Percentiles rank a stretch among this genome's conserved stretches.
These are phyloP conservation scores for Chaetomiaceae sp. DNA, from an alignment of 2,329 filamentous ascomycete species.

Conservation along the genomic window DNA sequence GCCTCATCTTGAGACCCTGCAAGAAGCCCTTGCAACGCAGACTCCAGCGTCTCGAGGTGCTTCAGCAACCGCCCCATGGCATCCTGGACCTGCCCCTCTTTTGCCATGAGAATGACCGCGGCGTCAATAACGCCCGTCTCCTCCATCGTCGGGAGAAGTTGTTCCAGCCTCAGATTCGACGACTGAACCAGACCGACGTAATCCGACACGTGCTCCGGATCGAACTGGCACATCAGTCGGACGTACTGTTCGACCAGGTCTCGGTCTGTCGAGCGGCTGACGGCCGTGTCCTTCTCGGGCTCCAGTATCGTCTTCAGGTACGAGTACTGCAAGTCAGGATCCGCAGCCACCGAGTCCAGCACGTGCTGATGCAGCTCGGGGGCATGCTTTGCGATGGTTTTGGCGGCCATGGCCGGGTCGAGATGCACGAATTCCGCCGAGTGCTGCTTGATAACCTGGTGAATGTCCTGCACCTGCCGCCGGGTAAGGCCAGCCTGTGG, in stretches of 20 bases:
- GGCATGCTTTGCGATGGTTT: slow-evolving; percentile 57
- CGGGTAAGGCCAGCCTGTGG: slow-evolving; percentile 57
- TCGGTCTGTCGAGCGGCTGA: slow-evolving; percentile 38
- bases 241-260: slow-evolving; percentile 79
- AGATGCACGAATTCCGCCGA: slow-evolving; percentile 63
- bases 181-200: slow-evolving; percentile 75
- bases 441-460: slow-evolving; percentile 60
- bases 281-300: slow-evolving; percentile 35
- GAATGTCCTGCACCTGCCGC: slow-evolving; percentile 70
- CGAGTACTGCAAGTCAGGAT: slow-evolving; percentile 63
- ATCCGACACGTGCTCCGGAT: slow-evolving; percentile 75
- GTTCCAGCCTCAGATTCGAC: slow-evolving; percentile 72
- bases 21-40: slow-evolving; percentile 70
- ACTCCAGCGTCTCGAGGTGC: slow-evolving; percentile 76
- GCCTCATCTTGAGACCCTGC: slow-evolving; percentile 52
- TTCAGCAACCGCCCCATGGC: slow-evolving; percentile 82
- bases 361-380: slow-evolving; percentile 63
- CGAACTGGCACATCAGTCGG: slow-evolving; percentile 83
- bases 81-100: slow-evolving; percentile 75
- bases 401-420: slow-evolving; percentile 61
- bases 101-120: slow-evolving; percentile 82
- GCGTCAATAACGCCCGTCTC: slow-evolving; percentile 87
- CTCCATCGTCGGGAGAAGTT: slow-evolving; percentile 82
- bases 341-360: slow-evolving; percentile 56
- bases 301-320: slow-evolving; percentile 77